Conservation (phyloP, 768 basidiomycete genomes). For the Suillus sp. region DNA sequence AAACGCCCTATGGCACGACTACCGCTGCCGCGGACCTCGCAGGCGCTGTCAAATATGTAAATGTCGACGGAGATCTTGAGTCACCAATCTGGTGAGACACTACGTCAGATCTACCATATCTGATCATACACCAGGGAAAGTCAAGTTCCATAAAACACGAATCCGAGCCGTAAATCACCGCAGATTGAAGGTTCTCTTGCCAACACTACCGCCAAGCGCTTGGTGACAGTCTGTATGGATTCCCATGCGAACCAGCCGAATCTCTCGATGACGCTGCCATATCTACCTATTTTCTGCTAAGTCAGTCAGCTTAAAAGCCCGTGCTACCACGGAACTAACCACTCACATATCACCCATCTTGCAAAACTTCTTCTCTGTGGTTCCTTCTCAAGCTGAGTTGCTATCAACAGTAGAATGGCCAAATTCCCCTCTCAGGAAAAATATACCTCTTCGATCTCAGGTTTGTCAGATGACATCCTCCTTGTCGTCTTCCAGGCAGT, state of each 20-base stretch:
- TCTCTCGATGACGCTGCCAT: background rate
- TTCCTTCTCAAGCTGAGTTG: background rate
- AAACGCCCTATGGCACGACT: background rate
- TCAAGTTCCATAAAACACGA: background rate
- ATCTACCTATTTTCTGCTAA: background rate
- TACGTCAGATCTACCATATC: background rate
- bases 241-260: background rate
- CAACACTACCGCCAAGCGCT: background rate
- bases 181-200: background rate
- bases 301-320: background rate
- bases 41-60: background rate
- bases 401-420: background rate
- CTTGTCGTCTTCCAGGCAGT: background rate
- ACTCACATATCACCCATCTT: background rate
- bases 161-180: background rate
- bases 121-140: background rate
- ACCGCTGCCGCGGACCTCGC: background rate
- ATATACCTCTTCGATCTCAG: background rate
- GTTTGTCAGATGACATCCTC: background rate
- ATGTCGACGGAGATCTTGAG: background rate
- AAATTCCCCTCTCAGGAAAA: background rate
- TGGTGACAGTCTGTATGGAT: background rate
- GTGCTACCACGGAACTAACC: background rate
- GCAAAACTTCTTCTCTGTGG: background rate
- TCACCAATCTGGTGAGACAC: background rate